A percentile compares a stretch with the other conserved stretches of the same genome.
These are phyloP conservation scores for Fusarium nanum DNA, from an alignment of 2,329 filamentous ascomycete genomes.

Conservation along the genomic window DNA sequence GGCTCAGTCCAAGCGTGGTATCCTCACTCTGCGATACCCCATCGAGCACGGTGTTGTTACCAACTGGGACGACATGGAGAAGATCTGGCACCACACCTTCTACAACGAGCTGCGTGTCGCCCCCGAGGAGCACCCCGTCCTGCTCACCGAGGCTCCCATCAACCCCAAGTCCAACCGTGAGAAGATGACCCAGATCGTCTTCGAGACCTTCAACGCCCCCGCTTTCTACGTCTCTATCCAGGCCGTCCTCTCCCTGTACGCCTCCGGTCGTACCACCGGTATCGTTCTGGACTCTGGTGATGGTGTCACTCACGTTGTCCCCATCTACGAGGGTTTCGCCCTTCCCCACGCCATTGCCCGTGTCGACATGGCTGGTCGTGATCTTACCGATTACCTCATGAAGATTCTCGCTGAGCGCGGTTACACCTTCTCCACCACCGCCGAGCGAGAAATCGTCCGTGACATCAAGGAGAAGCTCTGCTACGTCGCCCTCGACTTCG, in stretches of 20 bases:
- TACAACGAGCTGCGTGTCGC: slow-evolving; percentile 99
- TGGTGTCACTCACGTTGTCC: slow-evolving; percentile 99
- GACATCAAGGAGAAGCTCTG: slow-evolving; percentile 99
- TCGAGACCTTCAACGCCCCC: slow-evolving; percentile 99
- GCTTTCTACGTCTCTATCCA: slow-evolving; percentile 99
- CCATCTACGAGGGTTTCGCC: slow-evolving; percentile 99
- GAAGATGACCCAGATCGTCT: slow-evolving; percentile 99
- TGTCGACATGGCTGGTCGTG: slow-evolving; percentile 99
- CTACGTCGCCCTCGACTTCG: slow-evolving; percentile 99
- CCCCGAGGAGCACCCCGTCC: slow-evolving; percentile 99
- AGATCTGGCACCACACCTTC: slow-evolving; percentile 99
- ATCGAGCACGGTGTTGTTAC: slow-evolving; percentile 99
- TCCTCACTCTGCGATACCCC: slow-evolving; percentile 98
- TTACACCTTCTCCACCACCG: slow-evolving; percentile 99
- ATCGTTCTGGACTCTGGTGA: slow-evolving; percentile 99
- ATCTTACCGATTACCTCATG: slow-evolving; percentile 99
- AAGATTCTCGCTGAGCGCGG: slow-evolving; percentile 99
- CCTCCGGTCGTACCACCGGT: slow-evolving; percentile 99
- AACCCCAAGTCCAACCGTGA: slow-evolving; percentile 99
- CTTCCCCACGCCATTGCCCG: slow-evolving; percentile 99
- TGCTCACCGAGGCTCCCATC: slow-evolving; percentile 99
- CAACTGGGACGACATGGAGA: slow-evolving; percentile 99
- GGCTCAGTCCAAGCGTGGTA: slow-evolving; percentile 99
- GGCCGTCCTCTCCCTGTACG: slow-evolving; percentile 98
- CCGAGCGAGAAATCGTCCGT: slow-evolving; percentile 99